Base-by-base conservation (phyloP, 371 early-diverging fungal species). In the Phascolomyces articulosus region DNA sequence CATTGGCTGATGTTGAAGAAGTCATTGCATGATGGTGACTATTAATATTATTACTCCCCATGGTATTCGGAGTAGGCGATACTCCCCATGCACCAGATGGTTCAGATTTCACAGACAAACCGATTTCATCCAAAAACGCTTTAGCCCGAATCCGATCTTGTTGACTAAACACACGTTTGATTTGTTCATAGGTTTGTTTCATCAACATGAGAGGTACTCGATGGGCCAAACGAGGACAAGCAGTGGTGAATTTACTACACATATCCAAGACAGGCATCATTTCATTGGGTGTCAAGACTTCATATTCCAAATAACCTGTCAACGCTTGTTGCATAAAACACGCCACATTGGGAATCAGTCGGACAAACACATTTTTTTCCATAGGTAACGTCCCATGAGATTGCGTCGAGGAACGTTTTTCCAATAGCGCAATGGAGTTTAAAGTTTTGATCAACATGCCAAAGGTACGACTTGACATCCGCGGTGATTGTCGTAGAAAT, bases 401-500 rank as follows among this genome's bases (percentile, higher is more conserved):
- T 6, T 16, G 23, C 23, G 27, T 3, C 26, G 40, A 29, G 18
- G 21, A 13, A 24, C 38, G 15, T 66, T 60, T 38, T 24, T 78
- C 69, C 20, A 65, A 31, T 8, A 64, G 41, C n/a, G 68, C 51
- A 0, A 60, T 28, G 6, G 58, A 47, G 1, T 40, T 38, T 11
- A 78, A 31, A 2, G 60, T 49, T 4, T 68, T 51, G 4, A 78
- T 40, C 0, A 78, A 40, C n/a, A 60, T 53, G 1, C 57, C 55
- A 47, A 74, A 64, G 0, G 65, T 68, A 8, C 75, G 65, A 7
- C 24, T n/a, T 1, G 64, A 49, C 6, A 73, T 63, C 16, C 54
- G 57, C 8, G 27, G 58, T 3, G 67, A 34, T 8, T 60, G 51
- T n/a, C 53, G 51, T 18, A 77, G 48, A 0, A 73, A 31, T 0